Evolutionary conservation across 2,329 filamentous ascomycete genomes (phyloP), one percentile per base, ranked within the genome.

Genomic region (Xylariaceae sp.): DNA sequence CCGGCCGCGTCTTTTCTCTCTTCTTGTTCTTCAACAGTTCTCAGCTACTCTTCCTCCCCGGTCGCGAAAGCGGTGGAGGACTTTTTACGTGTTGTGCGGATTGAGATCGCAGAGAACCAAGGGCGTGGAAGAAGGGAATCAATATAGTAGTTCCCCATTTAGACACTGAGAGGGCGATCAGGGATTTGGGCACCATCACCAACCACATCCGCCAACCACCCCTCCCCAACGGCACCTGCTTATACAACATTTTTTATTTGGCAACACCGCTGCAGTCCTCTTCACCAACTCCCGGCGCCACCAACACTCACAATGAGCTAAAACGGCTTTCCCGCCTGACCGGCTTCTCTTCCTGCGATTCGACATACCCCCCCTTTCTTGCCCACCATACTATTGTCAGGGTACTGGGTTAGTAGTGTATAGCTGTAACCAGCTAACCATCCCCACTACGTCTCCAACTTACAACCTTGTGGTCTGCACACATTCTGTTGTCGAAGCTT

Each of bases 301-400:
- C 37, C 40, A 36, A 34, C 41, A 44, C 41, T 46, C 41, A 47
- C 45, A 40, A 50, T 50, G 47, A 43, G 42, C 44, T 50, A 47
- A 47, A 42, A 38, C 38, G 28, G 35, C 37, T 36, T 40, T 40
- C 44, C 40, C 39, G 47, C 47, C 44, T 42, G 41, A 41, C 45
- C 39, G 40, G 47, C 44, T 40, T 40, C 26, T 31, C 27, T 42
- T 38, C 30, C 11, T 24, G 11, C 21, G 21, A 7, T 24, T 24
- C 21, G 21, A 24, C 21, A 6, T 7, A 24, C 29, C 31, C 27
- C 28, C 27, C 34, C 44, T 37, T 34, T 35, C 31, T 38, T 35
- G 34, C 23, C 32, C 16, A 26, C n/a, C 13, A 31, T 21, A 26
- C 12, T 44, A 9, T 28, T 31, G 16, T 17, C 31, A 19, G 8